Percentiles rank a stretch among this genome's conserved stretches.
phyloP scores from a whole-genome alignment of 306 rosid species.

The Alnus glutinosa region DNA sequence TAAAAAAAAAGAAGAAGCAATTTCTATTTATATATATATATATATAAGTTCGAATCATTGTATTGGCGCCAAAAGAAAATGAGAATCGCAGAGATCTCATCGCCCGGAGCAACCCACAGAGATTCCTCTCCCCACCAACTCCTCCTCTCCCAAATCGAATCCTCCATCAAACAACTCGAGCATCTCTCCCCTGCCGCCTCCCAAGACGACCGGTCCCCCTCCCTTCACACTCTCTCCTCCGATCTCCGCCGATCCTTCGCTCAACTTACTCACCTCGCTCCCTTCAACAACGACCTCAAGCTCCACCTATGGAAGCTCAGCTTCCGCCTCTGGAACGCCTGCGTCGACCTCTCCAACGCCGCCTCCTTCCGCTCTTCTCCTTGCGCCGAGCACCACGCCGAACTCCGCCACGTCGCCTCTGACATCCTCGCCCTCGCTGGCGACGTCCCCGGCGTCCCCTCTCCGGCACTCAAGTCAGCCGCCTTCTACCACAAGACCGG shows the following conservation, averaged over 20 bases:
- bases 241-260: constrained; percentile 55
- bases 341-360: constrained; percentile 88
- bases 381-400: constrained; percentile 51
- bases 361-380: constrained; percentile 45
- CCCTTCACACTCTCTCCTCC: constrained; percentile 32
- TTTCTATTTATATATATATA: too few relatives aligned
- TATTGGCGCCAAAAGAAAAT: constrained; percentile 31
- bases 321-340: constrained; percentile 92
- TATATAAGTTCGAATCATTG: too few relatives aligned
- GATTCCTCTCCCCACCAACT: constrained; percentile 35
- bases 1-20: too few relatives aligned
- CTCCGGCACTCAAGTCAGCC: constrained; percentile 63
- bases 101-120: constrained; percentile 38
- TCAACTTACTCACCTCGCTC: constrained; percentile 51
- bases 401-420: constrained; percentile 77
- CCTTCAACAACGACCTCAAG: constrained; percentile 58
- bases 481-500: constrained; percentile 84
- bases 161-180: constrained; percentile 61
- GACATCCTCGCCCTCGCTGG: constrained; percentile 60
- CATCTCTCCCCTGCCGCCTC: constrained; percentile 26
- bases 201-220: not conserved
- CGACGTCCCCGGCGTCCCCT: constrained; percentile 61
- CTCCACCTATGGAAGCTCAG: constrained; percentile 86
- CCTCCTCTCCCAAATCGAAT: constrained; percentile 55
- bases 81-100: constrained; percentile 76